Evolutionary conservation across 768 basidiomycete species (phyloP).

Genomic region (Russula compacta): DNA sequence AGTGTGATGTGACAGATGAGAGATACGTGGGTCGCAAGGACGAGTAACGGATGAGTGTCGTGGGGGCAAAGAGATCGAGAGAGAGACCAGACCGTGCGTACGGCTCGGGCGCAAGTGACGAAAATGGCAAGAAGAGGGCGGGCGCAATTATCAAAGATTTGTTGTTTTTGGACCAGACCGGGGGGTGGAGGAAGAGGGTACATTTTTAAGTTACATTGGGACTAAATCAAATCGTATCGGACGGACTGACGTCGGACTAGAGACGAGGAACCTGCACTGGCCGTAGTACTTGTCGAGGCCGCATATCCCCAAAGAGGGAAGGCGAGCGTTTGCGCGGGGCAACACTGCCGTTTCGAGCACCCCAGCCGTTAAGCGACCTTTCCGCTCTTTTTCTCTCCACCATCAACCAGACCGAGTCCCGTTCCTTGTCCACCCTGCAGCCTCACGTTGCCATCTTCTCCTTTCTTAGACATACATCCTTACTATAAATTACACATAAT

Average conservation of each 20-base stretch:
- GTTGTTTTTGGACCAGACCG: not conserved
- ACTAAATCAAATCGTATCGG: too few species aligned
- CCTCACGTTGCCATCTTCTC: slow-evolving; percentile 14
- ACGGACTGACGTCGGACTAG: not conserved
- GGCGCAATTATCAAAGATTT: not conserved
- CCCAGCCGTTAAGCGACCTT: slow-evolving; percentile 17
- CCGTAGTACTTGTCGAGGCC: not conserved
- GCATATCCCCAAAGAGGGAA: slow-evolving; percentile 5
- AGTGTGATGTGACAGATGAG: not conserved
- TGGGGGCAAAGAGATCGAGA: too few species aligned
- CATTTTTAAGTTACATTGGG: not conserved
- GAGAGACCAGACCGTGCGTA: not conserved
- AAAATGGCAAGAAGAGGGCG: not conserved
- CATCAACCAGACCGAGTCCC: slow-evolving; percentile 21
- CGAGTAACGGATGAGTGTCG: too few species aligned
- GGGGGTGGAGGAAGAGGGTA: not conserved
- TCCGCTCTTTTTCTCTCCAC: slow-evolving; percentile 19
- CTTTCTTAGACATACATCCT: slow-evolving; percentile 8
- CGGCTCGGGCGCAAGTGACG: not conserved
- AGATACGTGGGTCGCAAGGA: not conserved
- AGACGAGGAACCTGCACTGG: not conserved
- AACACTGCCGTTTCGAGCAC: not conserved
- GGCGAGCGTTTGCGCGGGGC: not conserved
- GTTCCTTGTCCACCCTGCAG: slow-evolving; percentile 13
- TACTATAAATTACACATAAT: slow-evolving; percentile 21